phyloP scores from a whole-genome alignment of 2,329 filamentous ascomycete species.

The Nothomitra cinnamomea region DNA sequence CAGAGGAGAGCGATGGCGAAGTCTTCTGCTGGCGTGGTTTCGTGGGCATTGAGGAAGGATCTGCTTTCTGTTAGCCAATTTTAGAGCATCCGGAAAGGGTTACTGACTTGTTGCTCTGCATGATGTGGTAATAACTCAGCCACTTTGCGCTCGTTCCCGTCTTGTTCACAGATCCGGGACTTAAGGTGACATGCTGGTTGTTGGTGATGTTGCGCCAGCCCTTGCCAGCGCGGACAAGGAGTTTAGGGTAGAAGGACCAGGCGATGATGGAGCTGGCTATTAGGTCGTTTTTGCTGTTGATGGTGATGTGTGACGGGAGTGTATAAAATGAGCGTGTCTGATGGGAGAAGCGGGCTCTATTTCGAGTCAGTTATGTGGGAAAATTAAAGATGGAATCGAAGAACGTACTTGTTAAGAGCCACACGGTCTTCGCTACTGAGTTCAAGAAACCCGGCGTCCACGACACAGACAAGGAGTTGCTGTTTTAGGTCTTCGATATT shows the following conservation, averaged over 20 bases:
- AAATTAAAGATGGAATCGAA: constrained; percentile 4
- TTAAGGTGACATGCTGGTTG: constrained; percentile 76
- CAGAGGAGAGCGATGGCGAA: constrained; percentile 73
- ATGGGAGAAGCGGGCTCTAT: constrained; percentile 38
- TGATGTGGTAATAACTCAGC: constrained; percentile 92
- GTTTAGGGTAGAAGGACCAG: constrained; percentile 90
- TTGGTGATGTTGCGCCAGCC: constrained; percentile 84
- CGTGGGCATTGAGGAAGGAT: constrained; percentile 71
- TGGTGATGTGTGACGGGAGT: constrained; percentile 58
- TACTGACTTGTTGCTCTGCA: constrained; percentile 58
- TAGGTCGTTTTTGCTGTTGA: constrained; percentile 63
- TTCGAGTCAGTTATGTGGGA: neutral
- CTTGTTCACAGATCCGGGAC: constrained; percentile 82
- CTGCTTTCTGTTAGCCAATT: constrained; percentile 20
- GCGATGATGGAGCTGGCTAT: constrained; percentile 70
- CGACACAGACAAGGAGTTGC: constrained; percentile 69
- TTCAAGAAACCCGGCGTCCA: constrained; percentile 68
- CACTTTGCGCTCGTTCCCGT: constrained; percentile 50
- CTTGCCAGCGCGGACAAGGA: constrained; percentile 69
- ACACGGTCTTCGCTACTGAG: constrained; percentile 57
- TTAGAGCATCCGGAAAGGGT: constrained; percentile 2
- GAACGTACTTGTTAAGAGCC: constrained; percentile 41
- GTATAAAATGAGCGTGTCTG: constrained; percentile 63
- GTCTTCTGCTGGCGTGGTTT: constrained; percentile 65
- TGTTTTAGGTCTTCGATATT: constrained; percentile 95